A percentile compares a stretch with the other conserved stretches of the same genome.
phyloP scores from a whole-genome alignment of 352 stramenopile species.

The Pythium periplocum region DNA sequence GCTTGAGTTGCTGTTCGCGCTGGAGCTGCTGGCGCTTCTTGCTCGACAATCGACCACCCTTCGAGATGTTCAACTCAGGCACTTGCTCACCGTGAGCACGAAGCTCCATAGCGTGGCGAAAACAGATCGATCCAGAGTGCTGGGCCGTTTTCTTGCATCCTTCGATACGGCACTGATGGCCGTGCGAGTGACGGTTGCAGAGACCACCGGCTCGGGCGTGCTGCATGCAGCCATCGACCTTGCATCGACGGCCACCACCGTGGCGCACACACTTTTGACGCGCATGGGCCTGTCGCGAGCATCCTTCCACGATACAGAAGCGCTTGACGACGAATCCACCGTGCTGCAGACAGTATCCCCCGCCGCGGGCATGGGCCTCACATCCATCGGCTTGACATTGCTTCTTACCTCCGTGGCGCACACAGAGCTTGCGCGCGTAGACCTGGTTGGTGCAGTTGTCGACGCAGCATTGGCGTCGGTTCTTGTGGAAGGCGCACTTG shows the following conservation, averaged over 20 bases:
- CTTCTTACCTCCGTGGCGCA: conserved; percentile 77
- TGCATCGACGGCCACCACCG: conserved; percentile 60
- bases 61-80: conserved; percentile 72
- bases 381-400: conserved; percentile 72
- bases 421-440: conserved; percentile 75
- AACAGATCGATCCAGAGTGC: conserved; percentile 71
- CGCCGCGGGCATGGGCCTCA: conserved; percentile 64
- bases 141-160: conserved; percentile 80
- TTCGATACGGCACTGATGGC: conserved; percentile 68
- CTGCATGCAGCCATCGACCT: conserved; percentile 70
- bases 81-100: conserved; percentile 64
- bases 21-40: conserved; percentile 73
- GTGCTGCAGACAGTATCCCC: conserved; percentile 72
- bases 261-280: conserved; percentile 75
- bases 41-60: conserved; percentile 57
- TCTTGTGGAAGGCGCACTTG: conserved; percentile 84
- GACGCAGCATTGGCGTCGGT: conserved; percentile 72
- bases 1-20: conserved; percentile 62
- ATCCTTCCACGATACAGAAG: conserved; percentile 78
- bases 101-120: conserved; percentile 72
- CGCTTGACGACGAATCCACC: conserved; percentile 79
- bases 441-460: conserved; percentile 83
- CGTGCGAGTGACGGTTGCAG: conserved; percentile 73
- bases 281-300: conserved; percentile 71
- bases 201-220: conserved; percentile 63